phyloP scores from a whole-genome alignment of 257 asterid genomes.

The Solanum gandarillasii region DNA sequence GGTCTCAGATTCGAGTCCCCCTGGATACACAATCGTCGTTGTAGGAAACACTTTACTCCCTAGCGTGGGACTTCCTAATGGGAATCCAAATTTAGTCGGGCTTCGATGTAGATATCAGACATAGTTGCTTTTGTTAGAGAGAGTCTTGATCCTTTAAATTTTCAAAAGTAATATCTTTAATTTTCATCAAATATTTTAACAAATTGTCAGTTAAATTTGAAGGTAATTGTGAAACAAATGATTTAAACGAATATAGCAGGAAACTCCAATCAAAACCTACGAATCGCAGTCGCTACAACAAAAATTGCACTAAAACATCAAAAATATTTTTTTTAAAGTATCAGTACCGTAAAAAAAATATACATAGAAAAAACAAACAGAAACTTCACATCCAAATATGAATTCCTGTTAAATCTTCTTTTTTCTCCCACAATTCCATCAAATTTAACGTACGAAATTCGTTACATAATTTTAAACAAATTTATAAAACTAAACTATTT shows the following conservation, averaged over 20 bases:
- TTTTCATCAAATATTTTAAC: neutral
- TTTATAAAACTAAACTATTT: no score
- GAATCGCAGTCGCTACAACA: neutral
- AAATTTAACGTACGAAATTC: neutral
- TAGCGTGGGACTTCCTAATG: neutral
- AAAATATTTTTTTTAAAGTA: no score
- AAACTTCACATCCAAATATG: neutral
- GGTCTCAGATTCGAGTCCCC: neutral
- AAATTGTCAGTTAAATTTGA: neutral
- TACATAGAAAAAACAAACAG: no score
- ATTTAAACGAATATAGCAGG: neutral
- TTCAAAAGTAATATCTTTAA: neutral
- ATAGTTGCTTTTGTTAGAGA: rapidly evolving
- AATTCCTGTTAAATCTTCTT: neutral
- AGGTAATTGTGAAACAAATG: neutral
- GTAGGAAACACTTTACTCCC: neutral
- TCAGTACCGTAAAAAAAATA: no score
- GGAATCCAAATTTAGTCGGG: rapidly evolving
- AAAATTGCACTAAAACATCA: neutral
- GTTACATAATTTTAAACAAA: neutral
- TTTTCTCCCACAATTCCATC: neutral
- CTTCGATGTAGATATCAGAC: rapidly evolving
- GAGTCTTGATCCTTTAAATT: neutral
- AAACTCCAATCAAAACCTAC: neutral
- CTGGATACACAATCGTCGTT: neutral